Evolutionary conservation across 1,139 yeast species (phyloP), one percentile per base, ranked within the genome.

Genomic region (Saccharomyces hybrid): DNA sequence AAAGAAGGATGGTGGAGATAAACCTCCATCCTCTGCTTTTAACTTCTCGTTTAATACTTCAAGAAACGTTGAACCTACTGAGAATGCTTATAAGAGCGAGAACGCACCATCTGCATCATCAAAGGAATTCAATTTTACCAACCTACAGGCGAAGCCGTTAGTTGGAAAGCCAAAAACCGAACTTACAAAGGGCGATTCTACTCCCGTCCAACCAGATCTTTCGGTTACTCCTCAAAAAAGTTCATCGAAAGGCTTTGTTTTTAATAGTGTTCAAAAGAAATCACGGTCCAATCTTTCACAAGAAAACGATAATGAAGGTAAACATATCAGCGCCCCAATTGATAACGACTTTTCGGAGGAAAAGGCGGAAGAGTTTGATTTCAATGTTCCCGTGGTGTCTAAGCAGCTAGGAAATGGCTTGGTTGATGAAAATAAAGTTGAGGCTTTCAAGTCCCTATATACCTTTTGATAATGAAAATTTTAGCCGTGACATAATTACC

Each of bases 361-460:
- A n/a, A 46, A 41, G 4, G 32, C 9, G 2, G 26, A 38, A 13
- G 47, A 23, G 16, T 62, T 55, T 46, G 60, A 58, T 26, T 62
- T 66, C 51, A 63, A 59, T 16, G 48, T 56, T 11, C 62, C 66
- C 5, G 50, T 57, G n/a, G 20, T 50, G n/a, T 65, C 68, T 9
- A 53, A 59, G 46, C 29, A 5, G 38, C 53, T 5, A 46, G 44
- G 25, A 38, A 38, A 38, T 38, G 44, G 13, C 20, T 38, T 11
- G 25, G 44, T 64, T 20, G 62, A 61, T 48, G 61, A 61, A 8
- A 29, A 56, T 6, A 58, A 60, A 47, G 66, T 65, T n/a, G 60
- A 65, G 42, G 49, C 56, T 25, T 60, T 38, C 51, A 55, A 50
- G 49, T 48, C 57, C 53, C 48, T 56, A 49, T 50, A 16, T 16